These are phyloP conservation scores for Gossypium rotundifolium DNA, from an alignment of 345 rosid species.

Conservation along the genomic window DNA sequence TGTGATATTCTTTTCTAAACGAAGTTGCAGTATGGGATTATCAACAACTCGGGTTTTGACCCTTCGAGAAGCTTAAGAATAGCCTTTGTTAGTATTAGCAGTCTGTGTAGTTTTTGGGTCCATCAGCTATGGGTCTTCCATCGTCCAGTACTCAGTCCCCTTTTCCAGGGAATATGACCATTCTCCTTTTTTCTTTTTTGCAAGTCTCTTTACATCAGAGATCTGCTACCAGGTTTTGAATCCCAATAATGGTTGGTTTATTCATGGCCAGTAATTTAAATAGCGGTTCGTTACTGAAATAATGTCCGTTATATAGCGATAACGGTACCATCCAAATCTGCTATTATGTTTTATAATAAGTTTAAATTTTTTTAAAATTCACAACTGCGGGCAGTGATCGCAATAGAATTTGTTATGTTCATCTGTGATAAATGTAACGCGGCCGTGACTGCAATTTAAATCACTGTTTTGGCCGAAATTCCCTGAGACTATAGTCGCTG, in stretches of 20 bases:
- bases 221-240: constrained; percentile 39
- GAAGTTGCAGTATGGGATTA: neutral
- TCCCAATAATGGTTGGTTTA: constrained; percentile 16
- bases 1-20: constrained; percentile 71
- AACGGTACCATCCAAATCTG: no score
- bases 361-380: no score
- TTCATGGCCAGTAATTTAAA: no score
- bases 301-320: no score
- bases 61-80: constrained; percentile 14
- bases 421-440: no score
- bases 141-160: constrained; percentile 24
- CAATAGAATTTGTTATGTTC: no score
- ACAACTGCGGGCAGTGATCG: no score
- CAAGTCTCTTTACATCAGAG: constrained; percentile 31
- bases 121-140: constrained; percentile 50
- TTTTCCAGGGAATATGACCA: constrained; percentile 55
- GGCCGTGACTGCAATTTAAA: no score
- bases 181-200: constrained; percentile 54
- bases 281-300: no score
- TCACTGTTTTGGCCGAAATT: no score
- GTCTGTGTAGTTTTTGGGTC: constrained; percentile 61
- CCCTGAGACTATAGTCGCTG: constrained; percentile 43
- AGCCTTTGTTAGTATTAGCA: constrained; percentile 24
- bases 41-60: neutral
- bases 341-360: no score